Evolutionary conservation across 345 rosid genomes (phyloP), one percentile per base, ranked within the genome.

Genomic region (Zanthoxylum bungeanum): DNA sequence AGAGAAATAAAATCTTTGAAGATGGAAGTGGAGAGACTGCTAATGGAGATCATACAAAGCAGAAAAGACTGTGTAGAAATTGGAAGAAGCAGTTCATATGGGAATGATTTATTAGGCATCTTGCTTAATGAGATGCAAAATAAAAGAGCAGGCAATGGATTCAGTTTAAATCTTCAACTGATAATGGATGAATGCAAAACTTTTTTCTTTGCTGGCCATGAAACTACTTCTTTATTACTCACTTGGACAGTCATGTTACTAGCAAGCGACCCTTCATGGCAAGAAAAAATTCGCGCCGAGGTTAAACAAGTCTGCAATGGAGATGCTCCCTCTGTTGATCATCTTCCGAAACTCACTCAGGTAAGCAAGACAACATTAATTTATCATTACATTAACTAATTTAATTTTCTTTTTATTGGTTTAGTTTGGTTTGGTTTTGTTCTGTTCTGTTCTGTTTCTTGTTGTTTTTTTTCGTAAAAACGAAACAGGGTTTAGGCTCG

Each of bases 141-240:
- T 9, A 82, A 84, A 66, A 77, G 49, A 51, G 25, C 72, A 52
- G 71, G 33, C 17, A 76, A 76, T 58, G 85, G 83, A 3, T 81
- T 81, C 46, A 76, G 78, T 57, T 58, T 86, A 49, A 85, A 86
- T 68, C 70, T 87, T n/a, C 99, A 92, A 72, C 46, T 92, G 80
- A 87, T 95, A 42, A 92, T 95, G 99, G 99, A 95, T 61, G 97
- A 92, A 62, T 91, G 97, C 86, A 95, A 95, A 58, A 95, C 99
- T 33, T 92, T 95, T 83, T 92, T 92, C 83, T 95, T 95, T 62
- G 94, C 97, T 5, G 99, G 99, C 40, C 98, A 95, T 64, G 99
- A 95, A 78, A 92, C 99, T 12, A 91, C 98, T 3, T 84, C 99
- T 28, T 85, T 91, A 33, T 79, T 92, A 50, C 93, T 95, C 53